These are phyloP conservation scores for Prunus mira DNA, from an alignment of 306 rosid genomes.

Conservation along the genomic window DNA sequence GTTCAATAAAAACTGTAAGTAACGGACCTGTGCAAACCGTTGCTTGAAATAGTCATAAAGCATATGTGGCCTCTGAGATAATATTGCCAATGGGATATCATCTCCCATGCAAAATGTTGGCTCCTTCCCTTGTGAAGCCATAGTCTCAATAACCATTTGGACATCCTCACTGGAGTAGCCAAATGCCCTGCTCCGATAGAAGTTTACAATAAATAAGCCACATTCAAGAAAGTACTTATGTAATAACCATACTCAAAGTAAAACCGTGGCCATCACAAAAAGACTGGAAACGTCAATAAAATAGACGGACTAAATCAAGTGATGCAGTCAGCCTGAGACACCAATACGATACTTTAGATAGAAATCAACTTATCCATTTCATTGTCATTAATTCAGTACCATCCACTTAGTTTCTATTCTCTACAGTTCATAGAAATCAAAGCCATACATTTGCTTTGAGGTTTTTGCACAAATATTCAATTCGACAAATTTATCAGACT, in stretches of 20 bases:
- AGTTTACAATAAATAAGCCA: constrained; percentile 31
- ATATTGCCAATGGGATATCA: constrained; percentile 86
- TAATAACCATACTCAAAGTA: constrained; percentile 18
- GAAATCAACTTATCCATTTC: constrained; percentile 1
- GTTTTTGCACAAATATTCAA: constrained; percentile 6
- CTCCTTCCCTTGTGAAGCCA: constrained; percentile 99
- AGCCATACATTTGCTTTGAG: neutral
- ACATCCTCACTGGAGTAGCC: constrained; percentile 99
- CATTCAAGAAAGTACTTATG: constrained; percentile 20
- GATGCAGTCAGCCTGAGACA: neutral
- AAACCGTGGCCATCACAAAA: constrained; percentile 19
- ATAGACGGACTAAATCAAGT: neutral
- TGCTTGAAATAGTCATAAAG: constrained; percentile 96
- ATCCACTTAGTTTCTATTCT: neutral
- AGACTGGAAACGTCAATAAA: neutral
- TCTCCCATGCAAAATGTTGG: constrained; percentile 99
- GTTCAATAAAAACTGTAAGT: neutral
- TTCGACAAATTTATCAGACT: neutral
- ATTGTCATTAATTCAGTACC: neutral
- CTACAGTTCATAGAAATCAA: neutral
- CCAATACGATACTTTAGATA: constrained; percentile 1
- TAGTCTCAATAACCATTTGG: constrained; percentile 90
- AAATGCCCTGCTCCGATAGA: constrained; percentile 78
- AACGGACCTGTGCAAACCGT: constrained; percentile 91
- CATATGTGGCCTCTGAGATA: constrained; percentile 92